These are phyloP conservation scores for Laetiporus sulphureus DNA, from an alignment of 1,284 basidiomycete genomes.

Conservation along the genomic window DNA sequence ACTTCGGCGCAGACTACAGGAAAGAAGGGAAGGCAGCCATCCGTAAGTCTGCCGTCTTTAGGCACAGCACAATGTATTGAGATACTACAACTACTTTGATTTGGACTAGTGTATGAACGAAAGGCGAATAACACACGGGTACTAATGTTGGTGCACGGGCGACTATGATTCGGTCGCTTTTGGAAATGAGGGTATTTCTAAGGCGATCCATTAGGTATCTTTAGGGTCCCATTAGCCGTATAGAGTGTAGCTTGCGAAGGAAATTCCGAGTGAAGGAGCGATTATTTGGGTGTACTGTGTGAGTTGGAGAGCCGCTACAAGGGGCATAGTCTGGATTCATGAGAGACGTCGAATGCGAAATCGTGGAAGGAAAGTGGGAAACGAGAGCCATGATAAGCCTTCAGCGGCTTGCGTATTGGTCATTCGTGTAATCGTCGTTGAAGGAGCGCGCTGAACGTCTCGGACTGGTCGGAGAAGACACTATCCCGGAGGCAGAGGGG, in stretches of 20 bases:
- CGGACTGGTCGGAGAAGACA: slow-evolving; percentile 7
- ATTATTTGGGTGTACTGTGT: slow-evolving; percentile 7
- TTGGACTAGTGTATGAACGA: background rate
- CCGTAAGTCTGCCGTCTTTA: too few relatives aligned
- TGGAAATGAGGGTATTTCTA: background rate
- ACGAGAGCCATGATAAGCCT: slow-evolving; percentile 4
- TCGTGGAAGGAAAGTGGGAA: slow-evolving; percentile 17
- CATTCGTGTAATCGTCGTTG: slow-evolving; percentile 15
- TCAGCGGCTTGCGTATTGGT: too few relatives aligned
- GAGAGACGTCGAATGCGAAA: slow-evolving; percentile 17
- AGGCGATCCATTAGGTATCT: background rate
- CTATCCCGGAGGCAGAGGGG: slow-evolving; percentile 8
- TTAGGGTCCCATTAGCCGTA: slow-evolving; percentile 2
- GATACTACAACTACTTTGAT: background rate
- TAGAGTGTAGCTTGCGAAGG: background rate
- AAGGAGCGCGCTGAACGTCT: slow-evolving; percentile 13
- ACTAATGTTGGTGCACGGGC: slow-evolving; percentile 1
- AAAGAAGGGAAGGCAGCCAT: too few relatives aligned
- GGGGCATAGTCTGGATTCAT: slow-evolving; percentile 12
- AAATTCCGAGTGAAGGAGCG: slow-evolving; percentile 1
- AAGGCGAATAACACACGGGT: background rate
- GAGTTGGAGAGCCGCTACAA: background rate
- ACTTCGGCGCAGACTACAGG: background rate
- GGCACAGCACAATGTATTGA: background rate
- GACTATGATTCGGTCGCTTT: background rate